Conservation (phyloP, 176 grass and related monocot genomes). For the Dactylis glomerata region DNA sequence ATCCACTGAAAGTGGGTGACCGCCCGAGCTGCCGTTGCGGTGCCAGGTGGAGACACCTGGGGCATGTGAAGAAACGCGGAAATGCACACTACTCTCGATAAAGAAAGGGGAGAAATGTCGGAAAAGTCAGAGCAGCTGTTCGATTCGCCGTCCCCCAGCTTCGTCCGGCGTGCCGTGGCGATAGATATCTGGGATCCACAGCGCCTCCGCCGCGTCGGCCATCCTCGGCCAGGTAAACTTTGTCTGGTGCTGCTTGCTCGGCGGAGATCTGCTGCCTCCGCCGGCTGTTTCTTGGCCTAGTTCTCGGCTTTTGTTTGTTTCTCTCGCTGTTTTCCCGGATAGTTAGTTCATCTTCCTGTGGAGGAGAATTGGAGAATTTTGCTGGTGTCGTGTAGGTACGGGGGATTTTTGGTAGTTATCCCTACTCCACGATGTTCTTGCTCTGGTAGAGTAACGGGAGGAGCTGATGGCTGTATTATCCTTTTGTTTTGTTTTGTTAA, state of each 20-base stretch:
- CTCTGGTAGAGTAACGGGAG: not conserved
- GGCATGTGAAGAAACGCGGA: constrained; percentile 16
- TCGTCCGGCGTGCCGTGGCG: too few species aligned
- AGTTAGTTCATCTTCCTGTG: not conserved
- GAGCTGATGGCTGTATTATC: not conserved
- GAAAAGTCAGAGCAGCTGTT: not conserved
- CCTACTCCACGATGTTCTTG: not conserved
- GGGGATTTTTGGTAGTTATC: not conserved
- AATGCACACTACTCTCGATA: not conserved
- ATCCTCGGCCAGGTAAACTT: not conserved
- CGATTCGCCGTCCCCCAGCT: not conserved
- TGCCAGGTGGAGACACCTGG: not conserved
- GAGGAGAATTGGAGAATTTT: not conserved
- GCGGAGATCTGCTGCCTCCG: not conserved
- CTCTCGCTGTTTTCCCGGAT: not conserved
- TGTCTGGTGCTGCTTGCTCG: not conserved
- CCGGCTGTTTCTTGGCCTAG: not conserved
- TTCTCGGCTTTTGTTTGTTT: not conserved
- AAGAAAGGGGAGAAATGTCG: not conserved
- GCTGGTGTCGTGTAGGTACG: not conserved
- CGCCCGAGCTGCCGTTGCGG: not conserved
- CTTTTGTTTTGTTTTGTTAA: not conserved
- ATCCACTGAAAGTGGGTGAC: not conserved
- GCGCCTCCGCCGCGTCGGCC: not conserved
- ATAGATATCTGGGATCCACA: constrained; percentile 1